Conservation (phyloP, 1,284 basidiomycete species). For the Cutaneotrichosporon daszewskae region DNA sequence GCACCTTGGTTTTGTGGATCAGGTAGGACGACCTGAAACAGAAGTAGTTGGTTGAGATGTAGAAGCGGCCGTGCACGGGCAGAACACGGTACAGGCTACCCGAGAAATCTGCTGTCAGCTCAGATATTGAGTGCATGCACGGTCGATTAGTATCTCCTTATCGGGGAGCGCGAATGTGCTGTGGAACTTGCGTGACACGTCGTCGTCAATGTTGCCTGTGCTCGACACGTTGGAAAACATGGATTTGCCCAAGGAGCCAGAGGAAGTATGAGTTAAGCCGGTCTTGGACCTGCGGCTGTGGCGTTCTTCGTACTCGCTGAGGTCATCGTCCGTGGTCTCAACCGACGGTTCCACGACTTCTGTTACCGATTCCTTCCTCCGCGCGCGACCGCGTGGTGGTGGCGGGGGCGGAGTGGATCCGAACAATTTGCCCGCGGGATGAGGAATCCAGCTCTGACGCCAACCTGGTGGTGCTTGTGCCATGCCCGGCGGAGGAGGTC, state of each 20-base stretch:
- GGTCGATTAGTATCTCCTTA: slow-evolving; percentile 75
- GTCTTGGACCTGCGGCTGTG: not conserved
- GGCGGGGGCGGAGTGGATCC: slow-evolving; percentile 18
- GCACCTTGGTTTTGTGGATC: slow-evolving; percentile 69
- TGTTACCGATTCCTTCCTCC: slow-evolving; percentile 15
- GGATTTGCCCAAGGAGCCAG: not conserved
- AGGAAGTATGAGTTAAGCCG: too few relatives aligned
- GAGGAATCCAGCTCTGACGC: slow-evolving; percentile 35
- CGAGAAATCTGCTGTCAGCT: slow-evolving; percentile 61
- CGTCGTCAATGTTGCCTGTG: slow-evolving; percentile 20
- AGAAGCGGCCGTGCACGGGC: slow-evolving; percentile 78
- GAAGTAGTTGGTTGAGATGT: slow-evolving; percentile 78
- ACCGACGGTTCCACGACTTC: slow-evolving; percentile 21
- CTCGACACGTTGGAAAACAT: slow-evolving; percentile 10
- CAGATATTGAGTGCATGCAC: slow-evolving; percentile 52
- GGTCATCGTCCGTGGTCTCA: slow-evolving; percentile 13
- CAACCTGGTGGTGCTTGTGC: slow-evolving; percentile 15
- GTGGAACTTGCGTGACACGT: slow-evolving; percentile 56
- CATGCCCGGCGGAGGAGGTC: slow-evolving; percentile 31
- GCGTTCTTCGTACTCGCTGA: slow-evolving; percentile 3
- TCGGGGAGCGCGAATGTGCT: slow-evolving; percentile 75
- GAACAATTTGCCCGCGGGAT: slow-evolving; percentile 35
- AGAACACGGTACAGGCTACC: slow-evolving; percentile 80
- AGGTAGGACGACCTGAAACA: slow-evolving; percentile 82
- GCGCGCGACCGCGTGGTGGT: slow-evolving; percentile 2